Conservation (phyloP, 2,329 filamentous ascomycete genomes). For the Plectosphaerella sp. region DNA sequence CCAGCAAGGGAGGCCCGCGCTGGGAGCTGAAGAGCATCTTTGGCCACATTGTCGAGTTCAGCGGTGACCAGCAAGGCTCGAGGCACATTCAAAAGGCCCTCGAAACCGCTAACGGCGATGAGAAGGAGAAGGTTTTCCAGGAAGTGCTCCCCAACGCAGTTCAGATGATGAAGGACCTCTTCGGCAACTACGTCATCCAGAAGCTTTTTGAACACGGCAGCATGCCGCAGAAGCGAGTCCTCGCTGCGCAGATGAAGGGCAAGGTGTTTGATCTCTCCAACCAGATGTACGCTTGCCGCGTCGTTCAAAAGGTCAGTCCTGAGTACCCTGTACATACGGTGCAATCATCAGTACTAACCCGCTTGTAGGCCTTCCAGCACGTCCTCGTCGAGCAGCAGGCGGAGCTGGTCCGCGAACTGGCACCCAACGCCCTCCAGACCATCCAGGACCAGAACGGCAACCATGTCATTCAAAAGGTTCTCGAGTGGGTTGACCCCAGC, state of each 20-base stretch:
- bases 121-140: conserved; percentile 84
- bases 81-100: conserved; percentile 94
- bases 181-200: conserved; percentile 97
- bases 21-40: conserved; percentile 90
- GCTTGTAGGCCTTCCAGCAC: conserved; percentile 73
- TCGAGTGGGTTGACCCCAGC: conserved; percentile 73
- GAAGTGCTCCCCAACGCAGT: conserved; percentile 82
- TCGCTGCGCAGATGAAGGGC: conserved; percentile 84
- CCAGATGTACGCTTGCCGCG: conserved; percentile 91
- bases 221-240: conserved; percentile 82
- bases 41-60: conserved; percentile 85
- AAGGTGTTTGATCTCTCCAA: conserved; percentile 75
- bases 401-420: conserved; percentile 76
- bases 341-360: neutral
- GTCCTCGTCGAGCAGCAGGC: conserved; percentile 90
- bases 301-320: conserved; percentile 78
- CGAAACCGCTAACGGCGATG: conserved; percentile 88
- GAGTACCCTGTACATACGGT: neutral
- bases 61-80: conserved; percentile 91
- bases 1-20: conserved; percentile 64
- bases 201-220: conserved; percentile 97
- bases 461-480: conserved; percentile 92
- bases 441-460: conserved; percentile 90
- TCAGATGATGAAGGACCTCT: conserved; percentile 92
- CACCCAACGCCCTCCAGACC: conserved; percentile 69